Evolutionary conservation across 179 eudicot genomes (phyloP).

Genomic region (Monotropa hypopitys): DNA sequence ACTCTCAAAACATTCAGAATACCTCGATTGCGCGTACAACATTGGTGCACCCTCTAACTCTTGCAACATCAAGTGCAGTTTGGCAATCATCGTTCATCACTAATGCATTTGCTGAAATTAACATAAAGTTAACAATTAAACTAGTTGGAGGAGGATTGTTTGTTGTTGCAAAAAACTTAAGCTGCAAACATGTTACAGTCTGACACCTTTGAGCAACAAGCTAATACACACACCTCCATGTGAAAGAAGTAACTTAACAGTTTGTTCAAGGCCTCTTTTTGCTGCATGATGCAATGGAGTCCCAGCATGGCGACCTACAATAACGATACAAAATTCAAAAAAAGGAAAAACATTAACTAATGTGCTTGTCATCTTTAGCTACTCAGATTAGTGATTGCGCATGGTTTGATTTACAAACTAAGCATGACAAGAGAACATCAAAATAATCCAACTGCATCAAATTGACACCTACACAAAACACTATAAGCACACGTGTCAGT

Average conservation of each 20-base stretch:
- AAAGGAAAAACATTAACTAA: neutral
- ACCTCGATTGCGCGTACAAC: constrained; percentile 89
- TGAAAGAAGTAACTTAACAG: constrained; percentile 63
- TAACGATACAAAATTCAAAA: neutral
- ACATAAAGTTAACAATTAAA: neutral
- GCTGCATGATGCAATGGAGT: constrained; percentile 94
- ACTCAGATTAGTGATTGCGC: neutral
- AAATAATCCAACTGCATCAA: neutral
- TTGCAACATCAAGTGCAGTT: constrained; percentile 81
- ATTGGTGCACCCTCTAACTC: constrained; percentile 54
- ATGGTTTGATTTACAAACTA: neutral
- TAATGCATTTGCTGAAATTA: constrained; percentile 69
- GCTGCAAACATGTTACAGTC: neutral
- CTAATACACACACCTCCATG: constrained; percentile 49
- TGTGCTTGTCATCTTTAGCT: neutral
- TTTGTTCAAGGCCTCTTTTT: constrained; percentile 67
- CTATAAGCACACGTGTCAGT: neutral
- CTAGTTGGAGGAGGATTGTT: neutral
- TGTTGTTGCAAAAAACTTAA: neutral
- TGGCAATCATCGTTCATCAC: constrained; percentile 82
- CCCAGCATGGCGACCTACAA: constrained; percentile 72
- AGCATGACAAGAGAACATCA: neutral
- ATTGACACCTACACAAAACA: neutral
- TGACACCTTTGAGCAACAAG: neutral
- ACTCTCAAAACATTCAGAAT: neutral